Percentiles rank a stretch among this genome's conserved stretches.
Conservation (phyloP, 345 rosid species). For the Angophora floribunda region DNA sequence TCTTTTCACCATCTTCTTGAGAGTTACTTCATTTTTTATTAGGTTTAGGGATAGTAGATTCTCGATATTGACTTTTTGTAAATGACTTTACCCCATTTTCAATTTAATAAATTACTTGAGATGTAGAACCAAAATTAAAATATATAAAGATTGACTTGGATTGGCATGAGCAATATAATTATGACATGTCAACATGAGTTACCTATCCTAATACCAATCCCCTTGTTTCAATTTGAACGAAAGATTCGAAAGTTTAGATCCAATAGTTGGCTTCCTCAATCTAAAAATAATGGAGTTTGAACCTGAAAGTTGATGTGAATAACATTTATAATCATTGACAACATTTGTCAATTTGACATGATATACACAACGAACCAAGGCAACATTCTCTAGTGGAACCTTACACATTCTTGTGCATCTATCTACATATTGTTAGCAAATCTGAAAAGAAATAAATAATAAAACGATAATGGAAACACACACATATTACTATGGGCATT, state of each 20-base stretch:
- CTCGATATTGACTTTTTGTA: not conserved
- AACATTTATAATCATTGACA: not conserved
- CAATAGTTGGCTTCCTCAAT: not conserved
- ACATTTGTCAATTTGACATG: not conserved
- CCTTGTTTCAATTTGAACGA: not conserved
- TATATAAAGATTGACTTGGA: not conserved
- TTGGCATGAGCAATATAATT: not conserved
- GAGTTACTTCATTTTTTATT: not conserved
- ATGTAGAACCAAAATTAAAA: not conserved
- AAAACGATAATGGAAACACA: not conserved
- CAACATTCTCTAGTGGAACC: not conserved
- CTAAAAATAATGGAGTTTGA: not conserved
- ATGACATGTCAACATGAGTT: fast-evolving
- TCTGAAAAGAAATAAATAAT: not conserved
- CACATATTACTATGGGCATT: not conserved
- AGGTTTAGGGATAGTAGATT: not conserved
- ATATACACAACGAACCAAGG: not conserved
- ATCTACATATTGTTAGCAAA: not conserved
- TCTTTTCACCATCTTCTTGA: not conserved
- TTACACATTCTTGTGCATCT: not conserved
- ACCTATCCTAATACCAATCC: not conserved
- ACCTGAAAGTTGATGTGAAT: not conserved
- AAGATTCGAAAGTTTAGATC: not conserved
- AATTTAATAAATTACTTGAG: not conserved
- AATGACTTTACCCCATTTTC: not conserved